Evolutionary conservation across 2,329 filamentous ascomycete genomes (phyloP).

Genomic region (Arthrobotrys iridis): DNA sequence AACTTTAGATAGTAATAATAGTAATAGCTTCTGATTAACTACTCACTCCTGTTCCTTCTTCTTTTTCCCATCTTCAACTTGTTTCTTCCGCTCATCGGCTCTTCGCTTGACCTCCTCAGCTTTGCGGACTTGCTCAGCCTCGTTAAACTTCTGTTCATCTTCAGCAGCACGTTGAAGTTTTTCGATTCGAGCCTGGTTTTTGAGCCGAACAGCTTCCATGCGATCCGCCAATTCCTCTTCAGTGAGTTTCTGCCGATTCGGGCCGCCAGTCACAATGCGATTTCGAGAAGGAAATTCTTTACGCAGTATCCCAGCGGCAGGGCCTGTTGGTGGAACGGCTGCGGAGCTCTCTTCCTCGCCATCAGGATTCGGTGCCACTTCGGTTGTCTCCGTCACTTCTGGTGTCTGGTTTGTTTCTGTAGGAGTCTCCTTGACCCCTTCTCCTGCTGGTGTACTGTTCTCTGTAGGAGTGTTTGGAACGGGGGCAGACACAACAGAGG

Average conservation of each 20-base stretch:
- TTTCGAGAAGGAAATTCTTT: constrained; percentile 46
- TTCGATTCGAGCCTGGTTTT: constrained; percentile 57
- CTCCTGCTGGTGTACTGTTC: constrained; percentile 22
- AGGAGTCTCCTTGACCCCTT: not conserved
- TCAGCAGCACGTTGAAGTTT: constrained; percentile 58
- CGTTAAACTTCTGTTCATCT: constrained; percentile 68
- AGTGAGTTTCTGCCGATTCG: constrained; percentile 62
- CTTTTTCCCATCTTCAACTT: constrained; percentile 67
- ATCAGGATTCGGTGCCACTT: constrained; percentile 24
- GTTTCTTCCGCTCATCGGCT: constrained; percentile 68
- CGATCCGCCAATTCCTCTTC: constrained; percentile 70
- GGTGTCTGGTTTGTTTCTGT: constrained; percentile 2
- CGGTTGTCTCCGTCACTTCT: constrained; percentile 11
- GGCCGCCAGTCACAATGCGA: constrained; percentile 31
- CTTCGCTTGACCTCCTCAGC: constrained; percentile 70
- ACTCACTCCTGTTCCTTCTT: constrained; percentile 66
- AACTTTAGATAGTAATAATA: not conserved
- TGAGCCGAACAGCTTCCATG: constrained; percentile 64
- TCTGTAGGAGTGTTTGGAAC: constrained; percentile 25
- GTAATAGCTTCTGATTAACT: not conserved
- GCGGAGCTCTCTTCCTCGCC: constrained; percentile 7
- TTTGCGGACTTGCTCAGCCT: constrained; percentile 69
- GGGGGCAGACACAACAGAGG: not conserved
- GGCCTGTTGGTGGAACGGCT: constrained; percentile 21
- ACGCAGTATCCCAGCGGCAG: constrained; percentile 27